phyloP scores from a whole-genome alignment of 2,329 filamentous ascomycete species.

The Fusarium sp. region DNA sequence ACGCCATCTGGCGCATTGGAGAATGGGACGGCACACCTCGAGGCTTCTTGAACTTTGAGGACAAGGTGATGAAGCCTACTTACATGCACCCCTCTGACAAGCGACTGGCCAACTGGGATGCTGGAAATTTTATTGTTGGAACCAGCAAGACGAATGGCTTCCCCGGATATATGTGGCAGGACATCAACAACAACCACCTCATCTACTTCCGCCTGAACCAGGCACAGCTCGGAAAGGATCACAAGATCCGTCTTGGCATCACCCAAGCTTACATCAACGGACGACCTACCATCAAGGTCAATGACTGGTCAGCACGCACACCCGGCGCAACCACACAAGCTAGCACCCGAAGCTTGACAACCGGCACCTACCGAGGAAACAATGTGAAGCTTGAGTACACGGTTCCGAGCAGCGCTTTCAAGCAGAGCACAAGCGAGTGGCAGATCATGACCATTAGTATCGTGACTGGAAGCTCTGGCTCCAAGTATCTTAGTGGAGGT shows the following conservation, averaged over 20 bases:
- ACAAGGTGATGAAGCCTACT: slow-evolving; percentile 52
- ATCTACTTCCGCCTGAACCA: slow-evolving; percentile 51
- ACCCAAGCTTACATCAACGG: slow-evolving; percentile 47
- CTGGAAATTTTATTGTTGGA: slow-evolving; percentile 49
- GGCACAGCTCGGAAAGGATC: slow-evolving; percentile 41
- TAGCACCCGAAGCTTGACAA: slow-evolving; percentile 46
- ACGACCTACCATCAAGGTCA: slow-evolving; percentile 45
- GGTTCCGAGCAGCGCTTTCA: slow-evolving; percentile 43
- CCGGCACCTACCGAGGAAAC: slow-evolving; percentile 47
- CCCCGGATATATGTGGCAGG: slow-evolving; percentile 55
- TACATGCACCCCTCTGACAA: slow-evolving; percentile 54
- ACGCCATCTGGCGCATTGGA: slow-evolving; percentile 50
- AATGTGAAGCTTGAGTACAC: slow-evolving; percentile 43
- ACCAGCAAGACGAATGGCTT: slow-evolving; percentile 48
- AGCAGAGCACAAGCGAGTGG: slow-evolving; percentile 42
- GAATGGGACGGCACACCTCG: slow-evolving; percentile 50
- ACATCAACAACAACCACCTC: slow-evolving; percentile 53
- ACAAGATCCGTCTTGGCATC: slow-evolving; percentile 46
- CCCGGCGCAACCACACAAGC: slow-evolving; percentile 44
- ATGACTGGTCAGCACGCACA: slow-evolving; percentile 42
- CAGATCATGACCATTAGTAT: slow-evolving; percentile 45
- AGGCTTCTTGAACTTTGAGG: slow-evolving; percentile 50
- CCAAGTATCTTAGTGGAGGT: slow-evolving; percentile 42
- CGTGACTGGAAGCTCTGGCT: slow-evolving; percentile 42
- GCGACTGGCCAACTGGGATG: slow-evolving; percentile 45